Conservation (phyloP, 495 filamentous ascomycete genomes). For the Podospora australis region DNA sequence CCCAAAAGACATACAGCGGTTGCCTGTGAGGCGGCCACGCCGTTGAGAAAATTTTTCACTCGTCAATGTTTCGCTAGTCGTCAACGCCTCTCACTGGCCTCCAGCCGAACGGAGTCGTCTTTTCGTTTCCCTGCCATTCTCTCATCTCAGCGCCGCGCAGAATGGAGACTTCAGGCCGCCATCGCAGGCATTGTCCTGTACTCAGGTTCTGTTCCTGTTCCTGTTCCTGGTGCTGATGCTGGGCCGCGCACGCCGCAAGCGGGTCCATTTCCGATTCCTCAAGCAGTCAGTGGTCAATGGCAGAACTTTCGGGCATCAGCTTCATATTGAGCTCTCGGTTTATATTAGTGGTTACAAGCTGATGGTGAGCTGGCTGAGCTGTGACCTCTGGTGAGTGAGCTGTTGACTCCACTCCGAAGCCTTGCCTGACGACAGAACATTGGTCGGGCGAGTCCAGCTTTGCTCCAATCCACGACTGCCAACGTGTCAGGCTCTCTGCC, state of each 20-base stretch:
- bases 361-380: neutral
- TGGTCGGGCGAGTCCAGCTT: neutral
- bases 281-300: no score
- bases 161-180: neutral
- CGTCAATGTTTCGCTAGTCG: neutral
- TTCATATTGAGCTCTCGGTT: no score
- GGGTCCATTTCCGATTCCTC: neutral
- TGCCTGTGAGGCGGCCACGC: neutral
- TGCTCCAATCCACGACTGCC: neutral
- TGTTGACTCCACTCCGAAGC: neutral
- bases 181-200: no score
- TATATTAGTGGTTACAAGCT: no score
- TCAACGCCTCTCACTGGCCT: neutral
- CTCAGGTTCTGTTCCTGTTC: no score
- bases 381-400: neutral
- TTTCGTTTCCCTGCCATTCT: no score
- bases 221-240: neutral
- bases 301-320: no score
- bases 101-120: no score
- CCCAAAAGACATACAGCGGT: neutral
- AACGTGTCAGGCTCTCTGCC: constrained; percentile 1
- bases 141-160: neutral
- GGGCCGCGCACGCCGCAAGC: neutral
- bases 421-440: neutral
- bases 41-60: neutral